Evolutionary conservation across 2,329 filamentous ascomycete genomes (phyloP), one percentile per base, ranked within the genome.

Genomic region (Alternaria hordeiaustralica): DNA sequence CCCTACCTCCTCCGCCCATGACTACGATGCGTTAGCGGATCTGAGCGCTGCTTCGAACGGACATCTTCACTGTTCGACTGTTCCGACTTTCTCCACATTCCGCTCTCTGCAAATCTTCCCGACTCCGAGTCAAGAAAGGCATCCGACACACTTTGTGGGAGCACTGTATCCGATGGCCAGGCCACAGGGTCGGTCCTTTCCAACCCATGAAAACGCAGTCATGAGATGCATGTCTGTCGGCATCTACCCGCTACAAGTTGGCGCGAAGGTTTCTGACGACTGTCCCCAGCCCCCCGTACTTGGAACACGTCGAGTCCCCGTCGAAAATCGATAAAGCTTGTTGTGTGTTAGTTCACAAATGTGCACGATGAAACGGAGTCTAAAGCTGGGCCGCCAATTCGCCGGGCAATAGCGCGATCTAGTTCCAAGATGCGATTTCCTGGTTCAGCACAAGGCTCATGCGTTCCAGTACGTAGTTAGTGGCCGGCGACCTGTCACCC

Each of bases 311-410:
- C 58, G 63, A 53, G 50, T 62, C 60, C 51, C 65, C 59, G 44
- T 63, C 60, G 57, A 68, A 28, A 74, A 71, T 73, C 71, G 59
- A 74, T 74, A 74, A 74, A 73, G 71, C 72, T 74, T 74, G 69
- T 71, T 70, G 26, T 68, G 44, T 54, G 64, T 64, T 73, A 67
- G 69, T 67, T 51, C 64, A 66, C 59, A 66, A 36, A 57, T 50
- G 45, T 50, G 55, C 64, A 60, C 64, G 61, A 55, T 60, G 71
- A 72, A 72, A 73, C 71, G 61, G 55, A 64, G 54, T 55, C 54
- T 49, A 58, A 55, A 44, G 54, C 56, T 64, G 59, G 58, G 53
- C 61, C 60, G 55, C 64, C 61, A 55, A 64, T 61, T 58, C 55
- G 50, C 20, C n/a, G 28, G 33, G 12, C 26, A 20, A 23, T 64